Conservation (phyloP, 441 rosid species). For the Theobroma grandiflorum region DNA sequence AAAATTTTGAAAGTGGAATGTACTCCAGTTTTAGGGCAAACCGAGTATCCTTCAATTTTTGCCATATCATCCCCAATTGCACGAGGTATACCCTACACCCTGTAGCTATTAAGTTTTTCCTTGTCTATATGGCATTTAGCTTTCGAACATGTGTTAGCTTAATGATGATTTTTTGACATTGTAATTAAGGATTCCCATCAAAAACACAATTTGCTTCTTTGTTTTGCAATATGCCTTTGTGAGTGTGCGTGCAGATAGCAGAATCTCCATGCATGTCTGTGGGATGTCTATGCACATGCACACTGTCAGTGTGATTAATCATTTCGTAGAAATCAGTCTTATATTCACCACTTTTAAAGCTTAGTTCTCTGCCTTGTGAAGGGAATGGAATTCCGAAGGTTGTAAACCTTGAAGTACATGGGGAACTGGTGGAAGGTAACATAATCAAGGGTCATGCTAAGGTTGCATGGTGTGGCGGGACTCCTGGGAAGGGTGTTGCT, state of each 20-base stretch:
- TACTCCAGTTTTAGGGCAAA: constrained; percentile 70
- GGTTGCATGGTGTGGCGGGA: constrained; percentile 99
- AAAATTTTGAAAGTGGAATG: constrained; percentile 88
- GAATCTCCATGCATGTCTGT: neutral
- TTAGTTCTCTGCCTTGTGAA: constrained; percentile 39
- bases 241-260: constrained; percentile 9
- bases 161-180: constrained; percentile 7
- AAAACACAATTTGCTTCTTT: neutral
- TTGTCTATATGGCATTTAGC: neutral
- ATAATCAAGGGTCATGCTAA: constrained; percentile 70
- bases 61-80: constrained; percentile 85
- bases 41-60: constrained; percentile 77
- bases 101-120: constrained; percentile 24
- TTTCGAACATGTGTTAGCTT: constrained; percentile 15
- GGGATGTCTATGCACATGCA: constrained; percentile 26
- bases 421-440: constrained; percentile 92
- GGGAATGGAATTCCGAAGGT: constrained; percentile 97
- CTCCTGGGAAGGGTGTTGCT: constrained; percentile 92
- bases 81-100: constrained; percentile 58
- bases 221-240: neutral
- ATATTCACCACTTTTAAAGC: constrained; percentile 22
- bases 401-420: constrained; percentile 85
- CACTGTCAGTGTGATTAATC: neutral
- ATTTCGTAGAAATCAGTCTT: neutral
- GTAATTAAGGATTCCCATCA: neutral